Conservation (phyloP, 495 filamentous ascomycete genomes). For the Hyaloscypha bicolor region DNA sequence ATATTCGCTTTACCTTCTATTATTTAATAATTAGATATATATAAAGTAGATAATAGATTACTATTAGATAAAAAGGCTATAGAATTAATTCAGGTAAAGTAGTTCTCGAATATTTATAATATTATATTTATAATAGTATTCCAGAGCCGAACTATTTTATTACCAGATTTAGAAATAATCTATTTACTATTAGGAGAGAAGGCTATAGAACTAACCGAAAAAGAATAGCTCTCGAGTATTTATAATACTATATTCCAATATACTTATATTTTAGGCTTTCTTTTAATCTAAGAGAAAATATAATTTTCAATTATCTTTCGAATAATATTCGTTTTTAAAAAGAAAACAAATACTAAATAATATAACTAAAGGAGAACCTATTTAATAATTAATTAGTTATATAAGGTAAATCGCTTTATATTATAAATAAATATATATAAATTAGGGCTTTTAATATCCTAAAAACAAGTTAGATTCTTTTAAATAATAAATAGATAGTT, state of each 20-base stretch:
- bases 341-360: not conserved
- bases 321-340: not conserved
- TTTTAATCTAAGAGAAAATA: too few relatives aligned
- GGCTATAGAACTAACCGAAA: not conserved
- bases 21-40: not conserved
- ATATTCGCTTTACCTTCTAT: too few relatives aligned
- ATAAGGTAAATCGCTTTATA: conserved; percentile 2
- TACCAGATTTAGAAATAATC: too few relatives aligned
- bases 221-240: not conserved
- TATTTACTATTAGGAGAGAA: not conserved
- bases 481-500: not conserved
- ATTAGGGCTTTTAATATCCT: not conserved
- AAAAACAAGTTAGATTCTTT: not conserved
- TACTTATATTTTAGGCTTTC: not conserved
- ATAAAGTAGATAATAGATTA: not conserved
- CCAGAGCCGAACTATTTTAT: too few relatives aligned
- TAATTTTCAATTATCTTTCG: not conserved
- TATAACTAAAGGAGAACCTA: not conserved
- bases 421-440: conserved; percentile 3
- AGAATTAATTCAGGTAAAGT: not conserved
- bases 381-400: not conserved
- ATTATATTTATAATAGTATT: too few relatives aligned
- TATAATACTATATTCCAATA: not conserved
- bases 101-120: not conserved
- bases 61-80: not conserved